Evolutionary conservation across 352 stramenopile genomes (phyloP).

Genomic region (Phytopythium aichiense): DNA sequence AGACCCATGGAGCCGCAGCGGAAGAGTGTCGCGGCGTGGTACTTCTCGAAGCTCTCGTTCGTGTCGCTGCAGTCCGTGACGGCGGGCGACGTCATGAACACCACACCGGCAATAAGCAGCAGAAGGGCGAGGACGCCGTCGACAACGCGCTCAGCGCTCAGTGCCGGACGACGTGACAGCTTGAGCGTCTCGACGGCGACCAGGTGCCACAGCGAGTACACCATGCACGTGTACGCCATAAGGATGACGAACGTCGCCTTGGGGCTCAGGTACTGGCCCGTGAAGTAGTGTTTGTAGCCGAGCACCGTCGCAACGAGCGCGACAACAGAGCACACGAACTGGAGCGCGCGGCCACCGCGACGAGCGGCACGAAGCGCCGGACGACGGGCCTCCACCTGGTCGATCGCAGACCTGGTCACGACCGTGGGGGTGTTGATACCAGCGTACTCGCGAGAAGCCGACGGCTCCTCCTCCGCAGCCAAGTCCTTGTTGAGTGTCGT

Average conservation of each 20-base stretch:
- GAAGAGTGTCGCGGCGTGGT: conserved; percentile 29
- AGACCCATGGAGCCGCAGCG: conserved; percentile 39
- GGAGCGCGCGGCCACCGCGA: conserved; percentile 22
- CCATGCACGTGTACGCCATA: conserved; percentile 31
- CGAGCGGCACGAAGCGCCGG: conserved; percentile 26
- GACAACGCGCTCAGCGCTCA: conserved; percentile 28
- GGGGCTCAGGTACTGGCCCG: conserved; percentile 36
- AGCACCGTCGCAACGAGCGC: conserved; percentile 24
- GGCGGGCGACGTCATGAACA: conserved; percentile 27
- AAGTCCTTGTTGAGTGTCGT: conserved; percentile 17
- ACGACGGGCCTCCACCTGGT: conserved; percentile 19
- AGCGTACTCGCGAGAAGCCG: conserved; percentile 20
- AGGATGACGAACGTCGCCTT: conserved; percentile 39
- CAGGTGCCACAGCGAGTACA: conserved; percentile 45
- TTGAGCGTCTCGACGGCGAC: conserved; percentile 34
- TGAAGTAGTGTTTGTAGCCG: conserved; percentile 45
- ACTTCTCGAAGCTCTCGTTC: conserved; percentile 24
- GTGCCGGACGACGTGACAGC: conserved; percentile 24
- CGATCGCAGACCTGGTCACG: conserved; percentile 15
- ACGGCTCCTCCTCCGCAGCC: conserved; percentile 20
- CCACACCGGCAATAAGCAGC: conserved; percentile 29
- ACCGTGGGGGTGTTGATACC: conserved; percentile 17
- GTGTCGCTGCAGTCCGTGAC: conserved; percentile 29
- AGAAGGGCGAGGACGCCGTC: conserved; percentile 25
- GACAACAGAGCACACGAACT: conserved; percentile 29